Evolutionary conservation across 805 yeast genomes (phyloP).

Genomic region (Candida alai): DNA sequence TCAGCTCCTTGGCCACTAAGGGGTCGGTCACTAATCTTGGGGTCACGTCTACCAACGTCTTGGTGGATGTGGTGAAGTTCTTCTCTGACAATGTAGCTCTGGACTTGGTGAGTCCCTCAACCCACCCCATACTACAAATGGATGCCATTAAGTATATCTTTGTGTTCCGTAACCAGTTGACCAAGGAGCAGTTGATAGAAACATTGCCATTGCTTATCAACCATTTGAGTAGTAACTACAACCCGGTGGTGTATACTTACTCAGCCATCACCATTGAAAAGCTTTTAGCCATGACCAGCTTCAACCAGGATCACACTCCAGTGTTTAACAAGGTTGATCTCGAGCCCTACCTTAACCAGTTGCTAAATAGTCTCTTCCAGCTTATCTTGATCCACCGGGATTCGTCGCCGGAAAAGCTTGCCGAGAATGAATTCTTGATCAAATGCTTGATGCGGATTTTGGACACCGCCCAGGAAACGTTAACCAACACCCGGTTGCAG

Average conservation of each 20-base stretch:
- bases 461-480: conserved; percentile 64
- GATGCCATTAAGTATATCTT: conserved; percentile 91
- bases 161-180: conserved; percentile 87
- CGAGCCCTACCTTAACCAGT: conserved; percentile 51
- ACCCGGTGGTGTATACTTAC: conserved; percentile 84
- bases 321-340: conserved; percentile 75
- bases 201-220: conserved; percentile 75
- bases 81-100: conserved; percentile 78
- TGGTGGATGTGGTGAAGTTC: conserved; percentile 83
- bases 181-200: conserved; percentile 75
- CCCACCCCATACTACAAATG: conserved; percentile 75
- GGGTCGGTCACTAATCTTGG: conserved; percentile 86
- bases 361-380: conserved; percentile 63
- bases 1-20: conserved; percentile 86
- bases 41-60: conserved; percentile 77
- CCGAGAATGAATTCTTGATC: conserved; percentile 93
- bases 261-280: conserved; percentile 92
- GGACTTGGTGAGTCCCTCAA: conserved; percentile 54
- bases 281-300: conserved; percentile 71
- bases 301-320: conserved; percentile 40
- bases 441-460: conserved; percentile 81
- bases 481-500: conserved; percentile 45
- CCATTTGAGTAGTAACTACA: conserved; percentile 53
- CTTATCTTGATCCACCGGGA: conserved; percentile 48
- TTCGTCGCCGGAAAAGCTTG: conserved; percentile 80